Conservation (phyloP, 2,329 filamentous ascomycete genomes). For the Apiospora marii region DNA sequence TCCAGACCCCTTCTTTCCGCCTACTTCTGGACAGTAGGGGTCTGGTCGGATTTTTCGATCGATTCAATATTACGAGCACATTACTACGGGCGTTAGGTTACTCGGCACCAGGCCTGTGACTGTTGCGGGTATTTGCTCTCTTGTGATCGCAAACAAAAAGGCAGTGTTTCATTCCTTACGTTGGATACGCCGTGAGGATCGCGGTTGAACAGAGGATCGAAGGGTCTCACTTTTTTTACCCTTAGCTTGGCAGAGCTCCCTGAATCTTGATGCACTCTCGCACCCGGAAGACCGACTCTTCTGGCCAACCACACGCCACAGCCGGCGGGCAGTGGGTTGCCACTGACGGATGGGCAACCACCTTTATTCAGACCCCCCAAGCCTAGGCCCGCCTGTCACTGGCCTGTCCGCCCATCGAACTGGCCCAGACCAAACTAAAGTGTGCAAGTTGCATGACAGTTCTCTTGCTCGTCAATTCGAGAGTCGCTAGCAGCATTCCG, state of each 20-base stretch:
- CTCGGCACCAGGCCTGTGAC: background rate
- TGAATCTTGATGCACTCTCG: slow-evolving; percentile 11
- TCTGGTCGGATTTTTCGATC: background rate
- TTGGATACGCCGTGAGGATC: background rate
- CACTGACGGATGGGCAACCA: slow-evolving; percentile 9
- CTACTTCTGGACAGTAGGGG: too few relatives aligned
- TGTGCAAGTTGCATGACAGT: background rate
- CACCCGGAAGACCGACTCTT: background rate
- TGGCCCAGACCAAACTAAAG: background rate
- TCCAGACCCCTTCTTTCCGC: background rate
- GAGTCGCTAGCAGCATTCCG: background rate
- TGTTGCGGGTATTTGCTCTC: background rate
- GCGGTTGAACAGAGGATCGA: slow-evolving; percentile 15
- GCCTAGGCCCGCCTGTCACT: slow-evolving; percentile 6
- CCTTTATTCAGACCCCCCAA: slow-evolving; percentile 1
- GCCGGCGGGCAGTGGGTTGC: background rate
- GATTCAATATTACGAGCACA: background rate
- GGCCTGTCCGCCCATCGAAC: background rate
- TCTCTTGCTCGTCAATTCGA: background rate
- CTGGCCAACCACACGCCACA: slow-evolving; percentile 2
- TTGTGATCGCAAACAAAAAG: background rate
- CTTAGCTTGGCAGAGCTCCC: slow-evolving; percentile 11
- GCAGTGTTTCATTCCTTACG: slow-evolving; percentile 12
- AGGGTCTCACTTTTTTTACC: background rate
- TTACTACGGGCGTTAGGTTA: background rate